Conservation (phyloP, 2,329 filamentous ascomycete genomes). For the Tolypocladium guangdongense region DNA sequence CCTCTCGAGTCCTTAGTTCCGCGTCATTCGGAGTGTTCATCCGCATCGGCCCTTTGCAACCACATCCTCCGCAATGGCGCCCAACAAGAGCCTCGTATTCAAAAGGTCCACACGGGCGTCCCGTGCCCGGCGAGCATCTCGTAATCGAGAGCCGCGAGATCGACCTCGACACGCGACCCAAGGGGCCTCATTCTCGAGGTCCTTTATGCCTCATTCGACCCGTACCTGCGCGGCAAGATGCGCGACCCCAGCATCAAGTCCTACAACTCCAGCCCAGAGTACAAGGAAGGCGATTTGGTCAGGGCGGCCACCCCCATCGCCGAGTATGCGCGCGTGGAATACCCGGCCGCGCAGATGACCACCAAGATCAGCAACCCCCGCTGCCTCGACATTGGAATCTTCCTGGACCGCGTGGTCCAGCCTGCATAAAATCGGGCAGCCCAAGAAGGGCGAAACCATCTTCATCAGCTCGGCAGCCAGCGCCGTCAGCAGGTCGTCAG, state of each 20-base stretch:
- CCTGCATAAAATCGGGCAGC: constrained; percentile 51
- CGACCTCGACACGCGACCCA: constrained; percentile 49
- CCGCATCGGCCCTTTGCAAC: not conserved
- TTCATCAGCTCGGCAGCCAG: constrained; percentile 73
- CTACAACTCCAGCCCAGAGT: constrained; percentile 41
- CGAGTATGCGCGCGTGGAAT: constrained; percentile 54
- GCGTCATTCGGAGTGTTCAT: not conserved
- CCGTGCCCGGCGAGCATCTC: constrained; percentile 61
- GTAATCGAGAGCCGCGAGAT: constrained; percentile 54
- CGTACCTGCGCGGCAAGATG: constrained; percentile 77
- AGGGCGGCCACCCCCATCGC: constrained; percentile 46
- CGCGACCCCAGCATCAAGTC: constrained; percentile 52
- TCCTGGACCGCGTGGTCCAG: constrained; percentile 68
- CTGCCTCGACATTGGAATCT: constrained; percentile 54
- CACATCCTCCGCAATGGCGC: constrained; percentile 18
- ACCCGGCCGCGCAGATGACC: constrained; percentile 28
- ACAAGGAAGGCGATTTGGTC: constrained; percentile 57
- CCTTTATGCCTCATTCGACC: constrained; percentile 69
- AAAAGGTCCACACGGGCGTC: constrained; percentile 54
- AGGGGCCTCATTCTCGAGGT: constrained; percentile 60
- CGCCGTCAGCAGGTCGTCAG: constrained; percentile 77
- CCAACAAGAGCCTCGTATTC: constrained; percentile 68
- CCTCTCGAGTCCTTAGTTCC: not conserved
- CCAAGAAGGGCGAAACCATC: constrained; percentile 61
- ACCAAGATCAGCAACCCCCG: constrained; percentile 57